phyloP scores from a whole-genome alignment of 2,329 filamentous ascomycete species.

The Hymenoscyphus scutula region DNA sequence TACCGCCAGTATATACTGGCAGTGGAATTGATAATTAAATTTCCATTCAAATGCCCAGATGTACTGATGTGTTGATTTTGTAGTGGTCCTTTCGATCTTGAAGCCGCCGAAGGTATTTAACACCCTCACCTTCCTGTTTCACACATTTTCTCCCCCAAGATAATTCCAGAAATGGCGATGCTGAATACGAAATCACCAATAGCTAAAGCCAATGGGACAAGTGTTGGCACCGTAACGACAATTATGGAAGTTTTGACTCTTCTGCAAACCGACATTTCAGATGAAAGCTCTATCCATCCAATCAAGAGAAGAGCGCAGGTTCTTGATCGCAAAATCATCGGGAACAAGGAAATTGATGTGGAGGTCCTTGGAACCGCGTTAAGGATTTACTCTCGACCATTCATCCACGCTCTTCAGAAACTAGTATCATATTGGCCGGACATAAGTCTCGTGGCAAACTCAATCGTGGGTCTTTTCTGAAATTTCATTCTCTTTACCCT shows the following conservation, averaged over 20 bases:
- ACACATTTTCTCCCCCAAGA: no score
- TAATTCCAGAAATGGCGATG: no score
- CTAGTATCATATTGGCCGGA: neutral
- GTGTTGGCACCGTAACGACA: neutral
- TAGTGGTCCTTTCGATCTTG: neutral
- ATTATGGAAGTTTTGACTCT: neutral
- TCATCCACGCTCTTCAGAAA: neutral
- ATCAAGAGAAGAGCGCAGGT: neutral
- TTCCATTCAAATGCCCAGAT: no score
- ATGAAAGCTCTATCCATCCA: neutral
- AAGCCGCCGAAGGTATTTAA: neutral
- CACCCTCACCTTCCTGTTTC: no score
- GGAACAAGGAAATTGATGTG: neutral
- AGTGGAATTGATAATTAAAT: no score
- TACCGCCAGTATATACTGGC: no score
- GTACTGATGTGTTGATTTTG: no score
- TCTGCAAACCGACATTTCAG: neutral
- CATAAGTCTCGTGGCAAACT: neutral
- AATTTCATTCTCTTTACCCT: no score
- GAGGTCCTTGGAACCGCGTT: neutral
- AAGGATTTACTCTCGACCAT: neutral
- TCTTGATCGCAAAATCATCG: neutral
- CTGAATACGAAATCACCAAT: no score
- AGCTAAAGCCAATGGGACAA: neutral
- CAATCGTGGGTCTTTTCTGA: no score